Conservation (phyloP, 148 eudicot genomes). For the Rhododendron griersonianum region DNA sequence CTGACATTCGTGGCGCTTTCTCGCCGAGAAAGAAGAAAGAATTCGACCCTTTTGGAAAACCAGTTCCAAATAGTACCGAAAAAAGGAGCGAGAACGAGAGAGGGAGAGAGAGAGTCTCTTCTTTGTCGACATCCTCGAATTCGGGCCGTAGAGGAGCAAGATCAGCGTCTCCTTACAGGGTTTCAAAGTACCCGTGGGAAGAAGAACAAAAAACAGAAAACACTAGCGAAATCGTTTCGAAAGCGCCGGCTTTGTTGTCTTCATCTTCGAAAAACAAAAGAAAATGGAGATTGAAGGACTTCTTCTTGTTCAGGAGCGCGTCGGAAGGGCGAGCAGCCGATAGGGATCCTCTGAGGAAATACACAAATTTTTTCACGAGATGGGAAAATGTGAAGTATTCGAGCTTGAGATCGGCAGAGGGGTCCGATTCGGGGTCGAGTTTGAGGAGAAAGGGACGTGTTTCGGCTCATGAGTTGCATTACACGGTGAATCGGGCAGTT, state of each 20-base stretch:
- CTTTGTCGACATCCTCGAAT: slow-evolving; percentile 7
- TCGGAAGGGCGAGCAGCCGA: slow-evolving; percentile 71
- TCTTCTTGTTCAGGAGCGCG: slow-evolving; percentile 70
- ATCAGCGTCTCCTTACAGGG: slow-evolving; percentile 53
- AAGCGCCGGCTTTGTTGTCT: neutral
- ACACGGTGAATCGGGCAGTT: slow-evolving; percentile 52
- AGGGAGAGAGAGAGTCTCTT: slow-evolving; percentile 23
- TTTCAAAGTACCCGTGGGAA: slow-evolving; percentile 46
- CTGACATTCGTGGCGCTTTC: neutral
- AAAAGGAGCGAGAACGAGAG: neutral
- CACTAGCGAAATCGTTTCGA: slow-evolving; percentile 3
- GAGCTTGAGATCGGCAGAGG: slow-evolving; percentile 29
- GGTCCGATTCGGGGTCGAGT: slow-evolving; percentile 7
- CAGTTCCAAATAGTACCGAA: neutral
- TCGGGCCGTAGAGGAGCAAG: slow-evolving; percentile 31
- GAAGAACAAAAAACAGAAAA: slow-evolving; percentile 9
- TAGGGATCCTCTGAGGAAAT: slow-evolving; percentile 52
- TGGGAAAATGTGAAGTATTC: slow-evolving; percentile 36
- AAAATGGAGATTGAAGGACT: slow-evolving; percentile 71
- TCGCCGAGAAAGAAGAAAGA: neutral
- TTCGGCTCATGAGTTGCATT: slow-evolving; percentile 78
- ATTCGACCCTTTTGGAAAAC: neutral
- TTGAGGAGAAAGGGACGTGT: slow-evolving; percentile 31
- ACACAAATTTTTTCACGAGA: slow-evolving; percentile 33
- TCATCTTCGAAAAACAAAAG: slow-evolving; percentile 21